Base-by-base conservation (phyloP, 768 basidiomycete genomes). In the Sutorius australiensis region DNA sequence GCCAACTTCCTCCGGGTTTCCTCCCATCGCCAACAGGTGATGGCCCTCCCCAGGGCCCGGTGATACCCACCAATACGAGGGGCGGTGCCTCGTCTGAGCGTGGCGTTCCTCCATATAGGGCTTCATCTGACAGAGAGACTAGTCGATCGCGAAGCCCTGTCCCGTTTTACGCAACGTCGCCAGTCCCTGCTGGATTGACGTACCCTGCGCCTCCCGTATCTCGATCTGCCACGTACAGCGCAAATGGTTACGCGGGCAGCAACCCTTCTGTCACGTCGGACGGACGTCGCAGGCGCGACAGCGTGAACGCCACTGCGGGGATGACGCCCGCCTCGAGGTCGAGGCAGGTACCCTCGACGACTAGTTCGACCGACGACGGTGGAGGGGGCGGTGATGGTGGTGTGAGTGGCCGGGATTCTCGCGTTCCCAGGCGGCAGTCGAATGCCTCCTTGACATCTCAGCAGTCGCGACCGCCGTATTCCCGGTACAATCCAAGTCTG, bases 171-270 rank as follows among this genome's bases (percentile, higher is more conserved):
- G 61, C 67, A 3, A 27, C 59, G 12, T 60, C 68, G 10, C 59
- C 67, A 8, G 60, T 64, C 8, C 68, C 68, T 31, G 14, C 53
- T 9, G 67, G 61, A 0, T 24, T 67, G 36, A 55, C 56, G 3
- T 69, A 69, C 30, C 65, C 68, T 7, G 61, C 51, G 0, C 67
- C 67, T 32, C 69, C 68, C 13, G 48, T 69, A 39, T 57, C 63
- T 16, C 68, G 68, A 21, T 60, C 62, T 0, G 56, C 59, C n/a
- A 14, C 50, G 5, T 63, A 54, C 46, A 55, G 43, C 3, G 49
- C 38, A 13, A 37, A 40, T 8, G 1, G 41, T 5, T 27, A 55
- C 10, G 47, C 46, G 0, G 39, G 44, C 1, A 57, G 57, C 24
- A 65, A 65, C 17, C 44, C 58, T 6, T 59, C 69, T 16, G 50